Evolutionary conservation across 495 filamentous ascomycete species (phyloP).

Genomic region (Penicillium egyptiacum): DNA sequence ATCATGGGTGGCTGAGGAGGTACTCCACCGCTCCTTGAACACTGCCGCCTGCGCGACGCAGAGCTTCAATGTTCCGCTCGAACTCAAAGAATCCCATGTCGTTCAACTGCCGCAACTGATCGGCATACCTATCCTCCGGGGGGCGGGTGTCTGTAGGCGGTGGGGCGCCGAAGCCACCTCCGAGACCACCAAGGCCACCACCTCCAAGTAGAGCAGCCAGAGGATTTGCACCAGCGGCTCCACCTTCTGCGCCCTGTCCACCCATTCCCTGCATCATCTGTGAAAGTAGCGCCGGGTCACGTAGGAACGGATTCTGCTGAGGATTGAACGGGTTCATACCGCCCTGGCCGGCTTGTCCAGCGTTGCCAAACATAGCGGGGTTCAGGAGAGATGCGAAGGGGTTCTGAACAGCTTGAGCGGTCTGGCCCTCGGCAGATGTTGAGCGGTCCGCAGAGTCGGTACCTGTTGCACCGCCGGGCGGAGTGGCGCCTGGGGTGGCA

Average conservation of each 20-base stretch:
- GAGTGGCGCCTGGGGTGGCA: slow-evolving; percentile 23
- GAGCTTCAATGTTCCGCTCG: slow-evolving; percentile 83
- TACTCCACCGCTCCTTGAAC: slow-evolving; percentile 94
- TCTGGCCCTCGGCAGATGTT: slow-evolving; percentile 30
- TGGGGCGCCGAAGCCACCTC: slow-evolving; percentile 38
- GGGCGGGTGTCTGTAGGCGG: slow-evolving; percentile 75
- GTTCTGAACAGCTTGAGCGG: slow-evolving; percentile 42
- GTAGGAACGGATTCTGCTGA: slow-evolving; percentile 48
- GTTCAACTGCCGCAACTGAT: slow-evolving; percentile 89
- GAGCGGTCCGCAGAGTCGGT: slow-evolving; percentile 28
- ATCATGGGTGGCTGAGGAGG: slow-evolving; percentile 45
- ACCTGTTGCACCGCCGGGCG: slow-evolving; percentile 23
- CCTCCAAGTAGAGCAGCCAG: slow-evolving; percentile 44
- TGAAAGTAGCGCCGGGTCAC: slow-evolving; percentile 48
- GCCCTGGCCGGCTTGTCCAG: slow-evolving; percentile 30
- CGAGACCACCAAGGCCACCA: slow-evolving; percentile 41
- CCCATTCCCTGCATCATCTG: slow-evolving; percentile 51
- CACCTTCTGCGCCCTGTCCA: slow-evolving; percentile 30
- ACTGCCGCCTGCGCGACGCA: slow-evolving; percentile 87
- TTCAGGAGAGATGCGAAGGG: slow-evolving; percentile 57
- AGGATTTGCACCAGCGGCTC: slow-evolving; percentile 35
- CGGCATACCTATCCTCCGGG: slow-evolving; percentile 89
- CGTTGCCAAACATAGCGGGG: slow-evolving; percentile 38
- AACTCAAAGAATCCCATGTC: slow-evolving; percentile 99
- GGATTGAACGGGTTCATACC: slow-evolving; percentile 48